Evolutionary conservation across 306 rosid genomes (phyloP).

Genomic region (Trifolium pratense): DNA sequence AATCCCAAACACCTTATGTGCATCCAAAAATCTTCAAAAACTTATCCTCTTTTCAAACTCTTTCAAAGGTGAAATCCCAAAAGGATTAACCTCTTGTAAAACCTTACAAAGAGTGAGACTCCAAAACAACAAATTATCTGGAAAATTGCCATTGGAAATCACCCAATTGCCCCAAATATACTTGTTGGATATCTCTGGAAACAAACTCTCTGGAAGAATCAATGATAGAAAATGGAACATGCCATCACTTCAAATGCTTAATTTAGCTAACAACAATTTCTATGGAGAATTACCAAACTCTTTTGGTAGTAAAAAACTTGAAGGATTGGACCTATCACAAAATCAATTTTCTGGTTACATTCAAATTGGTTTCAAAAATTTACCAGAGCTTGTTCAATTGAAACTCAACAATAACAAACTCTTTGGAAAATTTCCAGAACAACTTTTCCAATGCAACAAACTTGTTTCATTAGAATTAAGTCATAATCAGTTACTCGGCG

Average conservation of each 20-base stretch:
- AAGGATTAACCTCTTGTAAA: conserved; percentile 58
- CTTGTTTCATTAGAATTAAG: conserved; percentile 78
- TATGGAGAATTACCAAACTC: conserved; percentile 65
- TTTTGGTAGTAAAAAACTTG: conserved; percentile 60
- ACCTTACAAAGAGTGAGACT: conserved; percentile 76
- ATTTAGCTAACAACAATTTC: conserved; percentile 64
- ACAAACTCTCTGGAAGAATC: conserved; percentile 66
- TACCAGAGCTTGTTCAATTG: conserved; percentile 61
- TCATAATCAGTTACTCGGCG: conserved; percentile 62
- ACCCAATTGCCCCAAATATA: conserved; percentile 60
- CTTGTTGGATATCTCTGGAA: conserved; percentile 80
- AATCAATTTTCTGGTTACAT: conserved; percentile 66
- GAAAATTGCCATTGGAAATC: conserved; percentile 52
- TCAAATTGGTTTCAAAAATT: conserved; percentile 38
- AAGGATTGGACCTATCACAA: conserved; percentile 68
- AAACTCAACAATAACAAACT: conserved; percentile 71
- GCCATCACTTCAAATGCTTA: conserved; percentile 83
- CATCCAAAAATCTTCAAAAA: conserved; percentile 68
- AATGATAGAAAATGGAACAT: conserved; percentile 63
- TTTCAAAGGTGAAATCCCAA: conserved; percentile 64
- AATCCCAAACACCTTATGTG: conserved; percentile 68
- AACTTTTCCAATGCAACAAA: conserved; percentile 58
- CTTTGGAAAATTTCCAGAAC: conserved; percentile 61
- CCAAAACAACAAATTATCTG: conserved; percentile 77
- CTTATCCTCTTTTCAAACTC: conserved; percentile 86